Base-by-base conservation (phyloP, 2,329 filamentous ascomycete genomes). In the Venturia asperata region DNA sequence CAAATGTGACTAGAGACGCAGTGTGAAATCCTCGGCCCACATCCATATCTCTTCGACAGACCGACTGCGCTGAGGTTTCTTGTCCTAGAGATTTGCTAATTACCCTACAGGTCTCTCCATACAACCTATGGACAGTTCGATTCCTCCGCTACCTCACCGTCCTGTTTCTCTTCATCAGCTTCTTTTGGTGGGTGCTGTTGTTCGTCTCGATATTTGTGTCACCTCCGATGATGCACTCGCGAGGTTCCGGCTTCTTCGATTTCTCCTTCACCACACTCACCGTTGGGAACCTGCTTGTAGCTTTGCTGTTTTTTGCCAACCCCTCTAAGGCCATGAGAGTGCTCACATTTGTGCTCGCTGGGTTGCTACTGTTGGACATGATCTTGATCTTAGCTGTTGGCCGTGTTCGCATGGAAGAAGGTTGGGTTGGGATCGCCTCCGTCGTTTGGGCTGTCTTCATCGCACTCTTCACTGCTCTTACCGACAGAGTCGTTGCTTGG, bases 51-150 rank as follows among this genome's bases (percentile, higher is more conserved):
- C 27, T 37, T 58, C 24, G 30, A 5, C 24, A 21, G 34, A 55
- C 7, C 7, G 43, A 7, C 19, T 7, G 6, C 55, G 11, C 34
- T 45, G n/a, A 37, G 55, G 30, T 55, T 24, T n/a, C 11, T n/a
- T 17, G 15, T 10, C 45, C 5, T 19, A 47, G 47, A 7, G 4
- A 37, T 45, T 41, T 17, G 39, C 66, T 71, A 75, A 66, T 74
- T 55, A 15, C 61, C 24, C 15, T 9, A 4, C 62, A 79, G 81
- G 87, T 90, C 30, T 90, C 91, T 3, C 94, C 94, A 0, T 97
- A 97, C 78, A 99, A 99, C 71, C 84, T 97, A 45, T 96, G 92
- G 88, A 91, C 86, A 66, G 89, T 99, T 62, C 88, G 94, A 21
- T 84, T 89, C 60, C 81, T 94, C 64, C 86, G 92, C 73, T 90